These are phyloP conservation scores for Neurospora tetrasperma DNA, from an alignment of 495 filamentous ascomycete species.

Conservation along the genomic window DNA sequence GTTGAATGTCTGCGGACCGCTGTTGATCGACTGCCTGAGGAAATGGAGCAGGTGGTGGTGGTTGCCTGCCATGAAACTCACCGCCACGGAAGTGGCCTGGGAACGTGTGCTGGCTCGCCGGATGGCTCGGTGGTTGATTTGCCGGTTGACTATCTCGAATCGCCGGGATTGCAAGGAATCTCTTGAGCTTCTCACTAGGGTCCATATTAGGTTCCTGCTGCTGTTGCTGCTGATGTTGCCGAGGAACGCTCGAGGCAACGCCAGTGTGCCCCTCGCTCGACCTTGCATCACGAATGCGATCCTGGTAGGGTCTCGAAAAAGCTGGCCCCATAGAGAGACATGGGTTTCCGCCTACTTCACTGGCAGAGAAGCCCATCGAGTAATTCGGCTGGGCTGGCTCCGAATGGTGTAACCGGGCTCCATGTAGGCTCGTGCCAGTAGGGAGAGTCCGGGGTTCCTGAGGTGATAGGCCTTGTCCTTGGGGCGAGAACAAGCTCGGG, in stretches of 20 bases:
- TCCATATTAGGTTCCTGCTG: slow-evolving; percentile 8
- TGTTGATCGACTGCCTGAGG: not conserved
- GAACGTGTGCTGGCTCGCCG: not conserved
- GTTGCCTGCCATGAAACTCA: not conserved
- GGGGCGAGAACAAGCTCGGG: slow-evolving; percentile 28
- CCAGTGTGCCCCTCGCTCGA: slow-evolving; percentile 15
- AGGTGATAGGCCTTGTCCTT: slow-evolving; percentile 21
- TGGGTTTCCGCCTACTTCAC: slow-evolving; percentile 53
- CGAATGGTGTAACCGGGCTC: slow-evolving; percentile 11
- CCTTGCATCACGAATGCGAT: slow-evolving; percentile 50
- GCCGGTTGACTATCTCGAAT: not conserved
- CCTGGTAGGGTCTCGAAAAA: slow-evolving; percentile 57
- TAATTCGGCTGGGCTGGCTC: slow-evolving; percentile 22
- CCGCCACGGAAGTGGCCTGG: not conserved
- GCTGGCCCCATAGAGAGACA: slow-evolving; percentile 46
- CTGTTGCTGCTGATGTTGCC: slow-evolving; percentile 5
- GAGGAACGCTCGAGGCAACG: not conserved
- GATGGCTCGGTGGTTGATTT: not conserved
- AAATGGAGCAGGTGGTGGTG: not conserved
- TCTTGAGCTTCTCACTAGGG: slow-evolving; percentile 22
- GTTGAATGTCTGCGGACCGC: slow-evolving; percentile 25
- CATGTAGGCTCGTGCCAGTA: slow-evolving; percentile 14
- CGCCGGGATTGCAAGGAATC: slow-evolving; percentile 19
- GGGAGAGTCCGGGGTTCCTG: slow-evolving; percentile 27
- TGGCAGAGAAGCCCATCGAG: slow-evolving; percentile 48